Percentiles rank a stretch among this genome's conserved stretches.
Evolutionary conservation across 192 early-diverging fungal genomes (phyloP).

Genomic region (Pilaira anomala): DNA sequence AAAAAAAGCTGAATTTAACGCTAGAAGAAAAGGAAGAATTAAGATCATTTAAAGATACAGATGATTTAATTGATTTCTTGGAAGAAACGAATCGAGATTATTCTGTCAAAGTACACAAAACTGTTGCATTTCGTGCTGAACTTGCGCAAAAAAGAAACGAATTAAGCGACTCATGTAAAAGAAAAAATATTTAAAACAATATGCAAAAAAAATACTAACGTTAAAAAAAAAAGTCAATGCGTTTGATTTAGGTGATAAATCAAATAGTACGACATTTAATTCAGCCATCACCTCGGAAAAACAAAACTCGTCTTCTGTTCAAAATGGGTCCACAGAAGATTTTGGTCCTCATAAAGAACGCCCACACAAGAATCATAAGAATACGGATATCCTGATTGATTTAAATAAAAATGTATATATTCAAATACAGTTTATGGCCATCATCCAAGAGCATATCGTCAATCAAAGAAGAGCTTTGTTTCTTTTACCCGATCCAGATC

Average conservation of each 20-base stretch:
- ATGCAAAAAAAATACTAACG: no score
- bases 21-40: slow-evolving; percentile 15
- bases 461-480: slow-evolving; percentile 14
- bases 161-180: neutral
- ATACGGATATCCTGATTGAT: slow-evolving; percentile 11
- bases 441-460: slow-evolving; percentile 7
- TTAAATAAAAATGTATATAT: slow-evolving; percentile 34
- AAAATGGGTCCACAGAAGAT: no score
- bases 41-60: slow-evolving; percentile 18
- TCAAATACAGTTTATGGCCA: slow-evolving; percentile 20
- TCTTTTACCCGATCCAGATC: slow-evolving; percentile 32
- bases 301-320: no score
- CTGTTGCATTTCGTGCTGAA: slow-evolving; percentile 21
- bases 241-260: neutral
- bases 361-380: slow-evolving; percentile 1
- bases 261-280: no score
- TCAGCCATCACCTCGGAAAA: no score
- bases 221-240: no score
- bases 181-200: neutral
- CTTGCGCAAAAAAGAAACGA: slow-evolving; percentile 7
- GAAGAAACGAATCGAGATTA: slow-evolving; percentile 23
- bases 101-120: slow-evolving; percentile 35
- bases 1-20: slow-evolving; percentile 18
- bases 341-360: neutral
- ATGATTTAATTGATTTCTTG: slow-evolving; percentile 33